Evolutionary conservation across 2,329 filamentous ascomycete species (phyloP), one percentile per base, ranked within the genome.

Genomic region (Phoma sp.): DNA sequence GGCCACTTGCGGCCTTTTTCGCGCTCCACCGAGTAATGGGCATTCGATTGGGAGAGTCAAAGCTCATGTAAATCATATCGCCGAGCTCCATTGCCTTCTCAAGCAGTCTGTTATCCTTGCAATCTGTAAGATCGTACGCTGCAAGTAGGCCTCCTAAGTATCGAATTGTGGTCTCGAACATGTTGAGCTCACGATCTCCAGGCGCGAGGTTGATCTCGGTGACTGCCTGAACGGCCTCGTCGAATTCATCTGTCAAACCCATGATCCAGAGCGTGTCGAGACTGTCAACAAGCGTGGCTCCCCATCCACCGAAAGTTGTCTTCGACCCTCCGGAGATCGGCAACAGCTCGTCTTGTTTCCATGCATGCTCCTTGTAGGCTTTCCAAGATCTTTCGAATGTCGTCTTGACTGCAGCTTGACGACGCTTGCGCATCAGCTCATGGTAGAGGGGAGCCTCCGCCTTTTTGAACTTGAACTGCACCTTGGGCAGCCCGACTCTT

Each of bases 231-330:
- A 88, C 82, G 1, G 86, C 86, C 60, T 83, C 77, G 25, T 82
- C 77, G 64, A 89, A 90, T 48, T 89, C 86, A 1, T 81, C 76
- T 52, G 79, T 80, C 67, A 89, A 62, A 13, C 81, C 86, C 82
- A 89, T 85, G 59, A 90, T 86, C 86, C 86, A 89, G 11, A 90
- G 77, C 11, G 84, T 85, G 67, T 89, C 87, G 42, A 88, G 78
- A 5, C 83, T 59, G 76, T 96, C 91, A 4, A 96, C 89, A 51
- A 96, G 72, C 0, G 91, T 93, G 10, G 91, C 91, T 8, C 89
- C 90, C 91, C 91, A 96, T 40, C 90, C 91, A 70, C 90, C 93
- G 74, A 96, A 96, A 0, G 91, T 89, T 66, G 96, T 89, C 9
- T 85, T 83, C 58, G 79, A 83, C 13, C 77, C 78, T 50, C 86